Base-by-base conservation (phyloP, 208 protist genomes). In the Trypanosoma vivax region DNA sequence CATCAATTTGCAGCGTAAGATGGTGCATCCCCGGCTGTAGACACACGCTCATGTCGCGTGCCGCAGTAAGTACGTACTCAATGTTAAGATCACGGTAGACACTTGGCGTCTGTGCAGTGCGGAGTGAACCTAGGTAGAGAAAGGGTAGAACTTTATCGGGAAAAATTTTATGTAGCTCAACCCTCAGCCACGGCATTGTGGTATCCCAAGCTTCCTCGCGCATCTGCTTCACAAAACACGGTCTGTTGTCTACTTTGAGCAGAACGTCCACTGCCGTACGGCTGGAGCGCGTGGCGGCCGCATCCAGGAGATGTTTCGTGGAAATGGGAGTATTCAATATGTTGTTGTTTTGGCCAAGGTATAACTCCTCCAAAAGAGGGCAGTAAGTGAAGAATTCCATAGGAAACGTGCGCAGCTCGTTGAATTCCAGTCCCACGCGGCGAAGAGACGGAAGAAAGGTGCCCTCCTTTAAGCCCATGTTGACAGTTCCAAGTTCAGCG, bases 151-250 rank as follows among this genome's bases (percentile, higher is more conserved):
- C 82, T 47, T 79, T 73, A 56, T 95, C 88, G 10, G 88, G 88
- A 53, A 93, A 95, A 23, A 95, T 89, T 42, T 91, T 93, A 58
- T 92, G 74, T 2, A 89, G 52, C 35, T 83, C 47, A n/a, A 95
- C 48, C 5, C 69, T 67, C 19, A 88, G 53, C 79, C 83, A 88
- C 21, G 76, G 78, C 42, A 85, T 28, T 28, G 53, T 69, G 7
- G 1, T 35, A 0, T 47, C 35, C 82, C 79, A 90, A 14, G 73
- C 24, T 41, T 87, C 69, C 3, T 54, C 47, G 16, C 70, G 40
- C 41, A 90, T 74, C 54, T 90, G 82, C 35, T 58, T 13, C 13
- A 94, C 49, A 50, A 90, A 69, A 14, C 67, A 59, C 4, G 86
- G 86, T 27, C 77, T 70, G 62, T 94, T 94, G 55, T 90, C 82